Conservation (phyloP, 345 rosid genomes). For the Euclidium syriacum region DNA sequence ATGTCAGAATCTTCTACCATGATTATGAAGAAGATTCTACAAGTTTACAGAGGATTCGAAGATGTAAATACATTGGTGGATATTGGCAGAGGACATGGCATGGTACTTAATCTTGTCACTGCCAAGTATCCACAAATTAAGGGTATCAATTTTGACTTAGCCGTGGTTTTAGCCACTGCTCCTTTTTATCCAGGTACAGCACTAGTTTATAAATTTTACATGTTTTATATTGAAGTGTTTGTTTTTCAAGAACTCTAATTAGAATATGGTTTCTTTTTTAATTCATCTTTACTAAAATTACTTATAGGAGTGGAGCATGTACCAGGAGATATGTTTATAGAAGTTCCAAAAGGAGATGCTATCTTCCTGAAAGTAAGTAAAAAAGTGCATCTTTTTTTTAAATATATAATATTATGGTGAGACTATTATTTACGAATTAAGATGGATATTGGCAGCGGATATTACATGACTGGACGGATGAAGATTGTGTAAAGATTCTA, state of each 20-base stretch:
- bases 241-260: no score
- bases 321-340: conserved; percentile 77
- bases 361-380: conserved; percentile 62
- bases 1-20: conserved; percentile 40
- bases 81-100: conserved; percentile 61
- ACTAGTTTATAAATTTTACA: background rate
- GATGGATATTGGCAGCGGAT: background rate
- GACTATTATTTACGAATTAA: background rate
- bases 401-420: background rate
- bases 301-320: conserved; percentile 64
- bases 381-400: background rate
- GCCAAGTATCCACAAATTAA: conserved; percentile 37
- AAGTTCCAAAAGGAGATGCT: conserved; percentile 60
- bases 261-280: no score
- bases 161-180: background rate
- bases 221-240: no score
- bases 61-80: conserved; percentile 40
- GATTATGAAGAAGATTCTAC: conserved; percentile 37
- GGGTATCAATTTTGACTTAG: conserved; percentile 42
- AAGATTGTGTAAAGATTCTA: background rate
- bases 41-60: conserved; percentile 44
- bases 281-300: background rate
- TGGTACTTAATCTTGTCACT: conserved; percentile 31
- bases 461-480: conserved; percentile 7
- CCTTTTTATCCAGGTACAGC: conserved; percentile 17